Percentiles rank a stretch among this genome's conserved stretches.
Conservation (phyloP, 2,329 filamentous ascomycete genomes). For the Aciculosporium take region DNA sequence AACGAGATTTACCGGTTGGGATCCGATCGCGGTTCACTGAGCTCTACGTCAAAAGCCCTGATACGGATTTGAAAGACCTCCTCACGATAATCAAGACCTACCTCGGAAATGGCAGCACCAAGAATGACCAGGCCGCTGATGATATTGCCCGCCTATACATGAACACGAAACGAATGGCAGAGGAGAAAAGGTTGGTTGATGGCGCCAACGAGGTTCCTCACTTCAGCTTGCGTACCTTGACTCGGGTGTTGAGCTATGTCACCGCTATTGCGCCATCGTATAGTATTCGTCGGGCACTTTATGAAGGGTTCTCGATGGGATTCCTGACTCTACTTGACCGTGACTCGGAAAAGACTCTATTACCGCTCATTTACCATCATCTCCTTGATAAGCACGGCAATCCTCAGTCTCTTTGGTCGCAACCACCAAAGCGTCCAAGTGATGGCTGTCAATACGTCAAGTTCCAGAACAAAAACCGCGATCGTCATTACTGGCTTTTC, state of each 20-base stretch:
- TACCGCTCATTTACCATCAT: slow-evolving; percentile 67
- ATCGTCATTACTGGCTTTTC: slow-evolving; percentile 78
- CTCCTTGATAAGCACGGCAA: slow-evolving; percentile 57
- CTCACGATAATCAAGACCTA: slow-evolving; percentile 81
- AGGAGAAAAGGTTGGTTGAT: slow-evolving; percentile 70
- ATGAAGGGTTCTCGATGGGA: slow-evolving; percentile 95
- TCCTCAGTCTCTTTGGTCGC: slow-evolving; percentile 57
- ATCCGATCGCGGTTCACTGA: slow-evolving; percentile 90
- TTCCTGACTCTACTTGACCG: slow-evolving; percentile 81
- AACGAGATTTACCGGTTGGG: slow-evolving; percentile 80
- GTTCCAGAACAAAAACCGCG: slow-evolving; percentile 50
- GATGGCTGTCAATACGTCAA: slow-evolving; percentile 69
- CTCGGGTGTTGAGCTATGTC: slow-evolving; percentile 78
- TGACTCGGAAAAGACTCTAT: slow-evolving; percentile 64
- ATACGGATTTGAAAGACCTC: slow-evolving; percentile 74
- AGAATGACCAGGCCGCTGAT: slow-evolving; percentile 58
- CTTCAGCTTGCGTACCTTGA: slow-evolving; percentile 89
- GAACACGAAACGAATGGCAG: slow-evolving; percentile 67
- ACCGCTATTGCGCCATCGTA: slow-evolving; percentile 73
- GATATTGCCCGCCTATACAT: slow-evolving; percentile 82
- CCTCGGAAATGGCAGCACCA: slow-evolving; percentile 55
- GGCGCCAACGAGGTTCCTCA: slow-evolving; percentile 92
- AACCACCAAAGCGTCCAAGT: slow-evolving; percentile 60
- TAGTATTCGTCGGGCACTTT: slow-evolving; percentile 71
- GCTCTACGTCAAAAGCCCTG: slow-evolving; percentile 82